Evolutionary conservation across 805 yeast genomes (phyloP), one percentile per base, ranked within the genome.

Genomic region (Naumovozyma dairenensis): DNA sequence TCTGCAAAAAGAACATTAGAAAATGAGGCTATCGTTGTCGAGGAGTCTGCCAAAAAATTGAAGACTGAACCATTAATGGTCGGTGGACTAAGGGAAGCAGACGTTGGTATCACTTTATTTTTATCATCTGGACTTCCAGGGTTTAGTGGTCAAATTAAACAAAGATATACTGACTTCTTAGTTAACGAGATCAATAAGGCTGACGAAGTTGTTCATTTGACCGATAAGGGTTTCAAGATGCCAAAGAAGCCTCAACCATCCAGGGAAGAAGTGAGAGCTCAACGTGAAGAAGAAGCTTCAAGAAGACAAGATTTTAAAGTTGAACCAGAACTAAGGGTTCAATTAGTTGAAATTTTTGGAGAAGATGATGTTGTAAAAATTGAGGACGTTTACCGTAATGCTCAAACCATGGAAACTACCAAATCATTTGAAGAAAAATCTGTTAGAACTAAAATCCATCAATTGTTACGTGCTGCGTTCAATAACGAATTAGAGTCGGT

Each of bases 101-200:
- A 86, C 54, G 98, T 92, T 7, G 98, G 98, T 5, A 89, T 92
- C 43, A 76, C 84, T 1, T 72, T 73, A 33, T 87, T 63, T 47
- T 59, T 85, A 22, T 72, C 74, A 31, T 53, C 65, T 2, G 67
- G 62, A 4, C 47, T 65, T 17, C 57, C 65, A 7, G 94, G 96
- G 3, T 84, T 92, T 43, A 55, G 57, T 13, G 98, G 97, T 2
- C 67, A 71, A 10, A 65, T 92, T 47, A 92, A 92, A 57, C 94
- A 83, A 51, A 66, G 96, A 40, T 87, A 86, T 59, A 79, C 94
- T 9, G 99, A 92, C 55, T 92, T 92, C 55, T 69, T 84, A 52
- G 99, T 92, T 29, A 84, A 86, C 57, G 99, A 92, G 57, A 80
- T 92, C 36, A 80, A 68, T 39, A 46, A 60, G 20, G 60, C 72